These are phyloP conservation scores for Mitragyna speciosa DNA, from an alignment of 257 asterid species.

Conservation along the genomic window DNA sequence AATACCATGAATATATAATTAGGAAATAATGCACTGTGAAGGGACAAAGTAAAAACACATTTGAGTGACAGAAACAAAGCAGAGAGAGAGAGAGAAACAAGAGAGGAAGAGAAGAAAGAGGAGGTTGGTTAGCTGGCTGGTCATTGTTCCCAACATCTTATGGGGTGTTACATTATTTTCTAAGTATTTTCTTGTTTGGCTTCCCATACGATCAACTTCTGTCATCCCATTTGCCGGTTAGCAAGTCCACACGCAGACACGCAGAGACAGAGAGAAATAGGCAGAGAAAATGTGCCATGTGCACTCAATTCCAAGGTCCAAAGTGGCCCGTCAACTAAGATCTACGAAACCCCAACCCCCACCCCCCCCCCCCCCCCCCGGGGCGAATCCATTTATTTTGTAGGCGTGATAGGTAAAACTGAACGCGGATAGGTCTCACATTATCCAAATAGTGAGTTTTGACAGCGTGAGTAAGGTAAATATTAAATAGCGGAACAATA, in stretches of 20 bases:
- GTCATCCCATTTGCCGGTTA: neutral
- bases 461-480: no score
- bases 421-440: no score
- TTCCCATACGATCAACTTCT: conserved; percentile 13
- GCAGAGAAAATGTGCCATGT: neutral
- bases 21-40: neutral
- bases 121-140: conserved; percentile 44
- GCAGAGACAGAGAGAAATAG: neutral
- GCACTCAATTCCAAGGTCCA: conserved; percentile 4
- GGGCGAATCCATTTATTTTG: neutral
- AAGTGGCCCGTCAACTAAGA: conserved; percentile 9
- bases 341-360: no score
- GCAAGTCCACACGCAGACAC: neutral
- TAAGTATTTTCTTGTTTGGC: conserved; percentile 21
- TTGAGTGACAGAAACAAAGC: conserved; percentile 36
- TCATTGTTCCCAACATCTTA: conserved; percentile 50
- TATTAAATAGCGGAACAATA: no score
- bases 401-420: neutral
- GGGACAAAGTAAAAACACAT: conserved; percentile 12
- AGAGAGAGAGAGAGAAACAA: conserved; percentile 4
- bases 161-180: conserved; percentile 23
- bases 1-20: neutral
- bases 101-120: neutral
- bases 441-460: no score
- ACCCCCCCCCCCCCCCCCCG: neutral